Percentiles rank a stretch among this genome's conserved stretches.
Conservation (phyloP, 2,329 filamentous ascomycete genomes). For the Thielaviopsis euricoi region DNA sequence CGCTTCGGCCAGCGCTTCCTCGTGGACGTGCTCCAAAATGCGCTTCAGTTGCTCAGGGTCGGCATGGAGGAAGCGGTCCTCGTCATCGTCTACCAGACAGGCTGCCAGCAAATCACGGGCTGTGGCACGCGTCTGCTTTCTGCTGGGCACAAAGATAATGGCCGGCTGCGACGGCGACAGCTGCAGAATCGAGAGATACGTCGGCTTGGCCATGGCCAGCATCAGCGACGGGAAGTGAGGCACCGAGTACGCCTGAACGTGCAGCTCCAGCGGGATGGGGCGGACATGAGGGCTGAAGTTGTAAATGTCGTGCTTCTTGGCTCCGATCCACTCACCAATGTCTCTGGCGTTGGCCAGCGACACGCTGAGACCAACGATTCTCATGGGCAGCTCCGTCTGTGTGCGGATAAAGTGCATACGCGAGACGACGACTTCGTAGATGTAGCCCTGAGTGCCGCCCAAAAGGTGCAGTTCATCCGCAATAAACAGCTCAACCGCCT, state of each 20-base stretch:
- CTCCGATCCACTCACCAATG: conserved; percentile 94
- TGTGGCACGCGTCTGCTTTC: conserved; percentile 82
- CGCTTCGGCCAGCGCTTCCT: conserved; percentile 74
- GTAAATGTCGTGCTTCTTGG: conserved; percentile 94
- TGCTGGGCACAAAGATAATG: conserved; percentile 78
- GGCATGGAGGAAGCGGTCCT: conserved; percentile 83
- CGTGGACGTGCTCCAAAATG: conserved; percentile 67
- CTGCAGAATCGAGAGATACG: conserved; percentile 76
- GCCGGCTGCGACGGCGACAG: conserved; percentile 79
- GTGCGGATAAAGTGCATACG: conserved; percentile 92
- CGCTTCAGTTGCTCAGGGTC: conserved; percentile 68
- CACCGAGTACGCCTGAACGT: conserved; percentile 89
- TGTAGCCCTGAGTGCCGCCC: conserved; percentile 68
- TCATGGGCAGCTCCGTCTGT: conserved; percentile 68
- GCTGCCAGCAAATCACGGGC: conserved; percentile 78
- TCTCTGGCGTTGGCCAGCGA: conserved; percentile 87
- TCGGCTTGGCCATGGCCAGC: conserved; percentile 94
- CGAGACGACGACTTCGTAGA: conserved; percentile 95
- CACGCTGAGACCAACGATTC: conserved; percentile 79
- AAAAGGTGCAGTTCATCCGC: conserved; percentile 92
- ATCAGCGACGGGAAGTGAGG: conserved; percentile 96
- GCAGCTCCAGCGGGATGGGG: conserved; percentile 76
- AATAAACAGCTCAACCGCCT: conserved; percentile 78
- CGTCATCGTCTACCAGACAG: conserved; percentile 74
- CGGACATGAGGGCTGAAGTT: conserved; percentile 93